Evolutionary conservation across 495 filamentous ascomycete species (phyloP).

Genomic region (Penicillium antarcticum): DNA sequence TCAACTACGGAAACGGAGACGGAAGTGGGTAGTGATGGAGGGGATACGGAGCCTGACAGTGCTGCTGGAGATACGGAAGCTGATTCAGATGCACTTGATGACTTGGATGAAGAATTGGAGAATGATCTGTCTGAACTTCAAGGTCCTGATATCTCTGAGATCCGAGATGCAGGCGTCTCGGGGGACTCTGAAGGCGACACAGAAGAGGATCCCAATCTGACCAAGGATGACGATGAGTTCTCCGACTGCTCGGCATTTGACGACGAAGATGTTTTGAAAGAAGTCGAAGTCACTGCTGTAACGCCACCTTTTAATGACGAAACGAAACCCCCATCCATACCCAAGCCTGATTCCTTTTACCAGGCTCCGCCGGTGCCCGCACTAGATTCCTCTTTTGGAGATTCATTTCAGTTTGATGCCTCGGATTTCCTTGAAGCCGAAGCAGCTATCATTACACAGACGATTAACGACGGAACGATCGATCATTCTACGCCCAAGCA

Average conservation of each 20-base stretch:
- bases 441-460: conserved; percentile 2
- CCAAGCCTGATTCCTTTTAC: not conserved
- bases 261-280: conserved; percentile 31
- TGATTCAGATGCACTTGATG: conserved; percentile 21
- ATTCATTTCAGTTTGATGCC: conserved; percentile 2
- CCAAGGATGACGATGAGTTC: conserved; percentile 35
- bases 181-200: not conserved
- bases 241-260: conserved; percentile 41
- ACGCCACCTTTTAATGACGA: conserved; percentile 1
- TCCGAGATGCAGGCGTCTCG: not conserved
- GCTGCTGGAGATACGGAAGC: conserved; percentile 18
- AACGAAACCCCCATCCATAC: not conserved
- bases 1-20: conserved; percentile 6
- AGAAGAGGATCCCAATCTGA: not conserved
- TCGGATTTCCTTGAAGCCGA: conserved; percentile 13
- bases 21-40: conserved; percentile 2
- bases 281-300: conserved; percentile 17
- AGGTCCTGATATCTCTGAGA: not conserved
- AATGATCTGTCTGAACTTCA: conserved; percentile 11
- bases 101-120: conserved; percentile 15
- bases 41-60: conserved; percentile 10
- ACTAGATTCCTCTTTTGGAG: not conserved
- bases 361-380: not conserved
- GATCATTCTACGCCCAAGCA: not conserved
- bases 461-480: not conserved